Evolutionary conservation across 2,329 filamentous ascomycete species (phyloP), one percentile per base, ranked within the genome.

Genomic region (Nemania abortiva): DNA sequence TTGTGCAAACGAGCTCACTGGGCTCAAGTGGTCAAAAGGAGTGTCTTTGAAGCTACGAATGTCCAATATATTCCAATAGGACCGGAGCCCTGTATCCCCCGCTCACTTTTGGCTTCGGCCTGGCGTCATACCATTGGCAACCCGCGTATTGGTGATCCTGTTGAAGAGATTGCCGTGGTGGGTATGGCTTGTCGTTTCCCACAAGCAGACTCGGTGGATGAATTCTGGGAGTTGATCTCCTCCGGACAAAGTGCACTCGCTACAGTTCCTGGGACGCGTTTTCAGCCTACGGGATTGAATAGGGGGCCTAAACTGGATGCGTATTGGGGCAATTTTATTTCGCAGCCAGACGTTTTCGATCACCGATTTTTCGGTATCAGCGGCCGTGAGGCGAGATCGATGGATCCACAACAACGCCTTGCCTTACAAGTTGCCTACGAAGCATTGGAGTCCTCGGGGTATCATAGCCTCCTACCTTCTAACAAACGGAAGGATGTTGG

Each of bases 101-200:
- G n/a, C n/a, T n/a, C n/a, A n/a, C n/a, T n/a, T n/a, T n/a, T n/a
- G 34, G 11, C 34, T 37, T 11, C 11, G 34, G 34, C 34, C 34
- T 11, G 11, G 34, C 34, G 34, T 42, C n/a, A n/a, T n/a, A n/a
- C n/a, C n/a, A n/a, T n/a, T n/a, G n/a, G n/a, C n/a, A n/a, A n/a
- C n/a, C n/a, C n/a, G n/a, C n/a, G n/a, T n/a, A n/a, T n/a, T n/a
- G n/a, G n/a, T n/a, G n/a, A 42, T 15, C 37, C 37, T 6, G 37
- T 13, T 13, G 3, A 9, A 6, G 37, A 7, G 37, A 13, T 83
- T 49, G 81, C 81, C 2, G 73, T 83, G 1, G 70, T 83, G 5
- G 81, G 81, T 4, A 80, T 82, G 79, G 73, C 80, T 0, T 67
- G 72, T 47, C 76, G 79, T 34, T 68, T 77, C 0, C 74, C 81